phyloP scores from a whole-genome alignment of 2,329 filamentous ascomycete species.

The Davidsoniella neocaledoniae region DNA sequence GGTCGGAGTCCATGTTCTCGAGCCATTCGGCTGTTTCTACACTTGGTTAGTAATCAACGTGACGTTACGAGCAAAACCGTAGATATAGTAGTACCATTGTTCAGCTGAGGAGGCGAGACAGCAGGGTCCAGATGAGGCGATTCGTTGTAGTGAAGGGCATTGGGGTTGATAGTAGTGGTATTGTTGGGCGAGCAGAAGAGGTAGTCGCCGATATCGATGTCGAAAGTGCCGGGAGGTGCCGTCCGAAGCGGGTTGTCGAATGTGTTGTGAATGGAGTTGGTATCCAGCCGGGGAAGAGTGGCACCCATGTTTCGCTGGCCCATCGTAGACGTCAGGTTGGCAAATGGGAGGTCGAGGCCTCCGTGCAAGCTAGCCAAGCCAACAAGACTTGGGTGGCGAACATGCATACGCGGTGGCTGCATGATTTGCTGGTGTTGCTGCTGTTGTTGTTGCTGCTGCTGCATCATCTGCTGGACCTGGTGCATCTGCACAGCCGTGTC shows the following conservation, averaged over 20 bases:
- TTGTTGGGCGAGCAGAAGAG: constrained; percentile 34
- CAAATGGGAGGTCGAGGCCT: constrained; percentile 45
- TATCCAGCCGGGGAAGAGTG: constrained; percentile 70
- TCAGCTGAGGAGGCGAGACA: constrained; percentile 37
- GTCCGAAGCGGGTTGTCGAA: constrained; percentile 45
- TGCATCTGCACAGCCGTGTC: constrained; percentile 55
- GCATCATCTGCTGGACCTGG: constrained; percentile 48
- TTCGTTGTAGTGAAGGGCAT: constrained; percentile 68
- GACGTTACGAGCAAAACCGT: constrained; percentile 21
- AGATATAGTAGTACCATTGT: constrained; percentile 76
- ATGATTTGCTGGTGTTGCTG: constrained; percentile 47
- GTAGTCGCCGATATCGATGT: constrained; percentile 56
- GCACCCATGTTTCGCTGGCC: constrained; percentile 49
- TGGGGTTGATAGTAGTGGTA: constrained; percentile 46
- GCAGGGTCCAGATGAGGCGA: constrained; percentile 51
- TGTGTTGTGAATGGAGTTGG: constrained; percentile 29
- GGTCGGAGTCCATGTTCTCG: constrained; percentile 4
- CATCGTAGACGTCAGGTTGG: constrained; percentile 53
- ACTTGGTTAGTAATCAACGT: constrained; percentile 7
- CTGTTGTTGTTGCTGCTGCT: constrained; percentile 16
- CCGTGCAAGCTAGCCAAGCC: constrained; percentile 40
- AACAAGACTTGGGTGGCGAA: constrained; percentile 57
- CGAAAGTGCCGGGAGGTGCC: constrained; percentile 52
- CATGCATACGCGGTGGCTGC: constrained; percentile 24
- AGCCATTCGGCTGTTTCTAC: constrained; percentile 9